Evolutionary conservation across 352 stramenopile species (phyloP), one percentile per base, ranked within the genome.

Genomic region (Peronospora tabacina): DNA sequence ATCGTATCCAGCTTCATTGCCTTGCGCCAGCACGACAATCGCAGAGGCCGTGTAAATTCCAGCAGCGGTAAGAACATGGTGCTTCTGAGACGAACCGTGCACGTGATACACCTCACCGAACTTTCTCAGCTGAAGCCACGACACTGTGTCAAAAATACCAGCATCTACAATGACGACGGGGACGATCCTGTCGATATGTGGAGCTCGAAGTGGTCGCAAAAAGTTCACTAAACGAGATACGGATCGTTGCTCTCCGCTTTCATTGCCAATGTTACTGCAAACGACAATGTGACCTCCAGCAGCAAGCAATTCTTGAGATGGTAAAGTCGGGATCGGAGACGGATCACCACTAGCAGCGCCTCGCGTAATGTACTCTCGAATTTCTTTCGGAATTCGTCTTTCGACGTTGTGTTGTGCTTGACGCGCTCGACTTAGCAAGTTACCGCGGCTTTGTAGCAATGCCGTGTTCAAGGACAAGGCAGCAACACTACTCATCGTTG

Each of bases 41-140:
- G 82, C 72, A 13, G 79, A 93, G 0, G 82, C 79, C 0, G 75
- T 74, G 44, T 93, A 90, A n/a, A 93, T 75, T 1, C 82, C 82
- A 13, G 82, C 82, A 34, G 62, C 66, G 8, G 79, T 68, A 2
- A 93, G 75, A 16, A 84, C 72, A 9, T 74, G 69, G 32, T 90
- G 82, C 24, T 72, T 75, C 51, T 90, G 79, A 0, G 82, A 79
- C 1, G 79, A 90, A 0, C 79, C 82, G 36, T 85, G 67, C 0
- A 91, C 68, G 28, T 94, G 82, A 47, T 89, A 94, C 10, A 94
- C 78, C 20, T 85, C 61, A 3, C 77, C 65, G 49, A 91, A 86
- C 29, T 79, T 66, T 35, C 58, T 63, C 26, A 93, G 34, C 26
- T 82, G 65, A 9, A 85, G 56, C 82, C 82, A 90, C 9, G 78